These are phyloP conservation scores for Dactylis glomerata DNA, from an alignment of 176 grass and related monocot species.

Conservation along the genomic window DNA sequence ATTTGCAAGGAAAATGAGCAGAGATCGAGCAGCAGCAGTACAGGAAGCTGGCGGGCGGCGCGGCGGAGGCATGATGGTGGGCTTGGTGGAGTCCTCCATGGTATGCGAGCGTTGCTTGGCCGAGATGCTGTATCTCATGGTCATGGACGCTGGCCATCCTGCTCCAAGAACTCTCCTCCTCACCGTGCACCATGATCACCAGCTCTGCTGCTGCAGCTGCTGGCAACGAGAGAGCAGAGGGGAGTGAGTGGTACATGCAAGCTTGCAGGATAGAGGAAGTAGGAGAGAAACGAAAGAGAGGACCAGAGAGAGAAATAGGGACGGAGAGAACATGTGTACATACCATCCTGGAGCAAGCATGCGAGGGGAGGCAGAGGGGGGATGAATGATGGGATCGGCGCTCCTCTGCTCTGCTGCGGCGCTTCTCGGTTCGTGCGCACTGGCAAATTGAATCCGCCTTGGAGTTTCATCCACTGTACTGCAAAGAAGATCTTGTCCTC, in stretches of 20 bases:
- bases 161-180: conserved; percentile 67
- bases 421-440: conserved; percentile 36
- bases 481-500: conserved; percentile 81
- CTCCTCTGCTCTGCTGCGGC: neutral
- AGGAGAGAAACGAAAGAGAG: neutral
- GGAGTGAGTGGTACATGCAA: neutral
- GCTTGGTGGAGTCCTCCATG: conserved; percentile 21
- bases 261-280: neutral
- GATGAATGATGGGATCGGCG: conserved; percentile 7
- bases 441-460: conserved; percentile 53
- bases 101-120: conserved; percentile 46
- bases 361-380: neutral
- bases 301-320: neutral
- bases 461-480: conserved; percentile 75
- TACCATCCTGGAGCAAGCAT: conserved; percentile 51
- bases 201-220: conserved; percentile 32
- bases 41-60: conserved; percentile 54
- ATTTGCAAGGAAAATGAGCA: neutral
- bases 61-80: conserved; percentile 28
- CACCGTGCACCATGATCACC: conserved; percentile 50
- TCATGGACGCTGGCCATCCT: conserved; percentile 62
- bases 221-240: neutral
- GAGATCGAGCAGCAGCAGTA: conserved; percentile 19
- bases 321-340: conserved; percentile 3
- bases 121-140: conserved; percentile 22